Evolutionary conservation across 352 stramenopile species (phyloP), one percentile per base, ranked within the genome.

Genomic region (Globisporangium emineosum): DNA sequence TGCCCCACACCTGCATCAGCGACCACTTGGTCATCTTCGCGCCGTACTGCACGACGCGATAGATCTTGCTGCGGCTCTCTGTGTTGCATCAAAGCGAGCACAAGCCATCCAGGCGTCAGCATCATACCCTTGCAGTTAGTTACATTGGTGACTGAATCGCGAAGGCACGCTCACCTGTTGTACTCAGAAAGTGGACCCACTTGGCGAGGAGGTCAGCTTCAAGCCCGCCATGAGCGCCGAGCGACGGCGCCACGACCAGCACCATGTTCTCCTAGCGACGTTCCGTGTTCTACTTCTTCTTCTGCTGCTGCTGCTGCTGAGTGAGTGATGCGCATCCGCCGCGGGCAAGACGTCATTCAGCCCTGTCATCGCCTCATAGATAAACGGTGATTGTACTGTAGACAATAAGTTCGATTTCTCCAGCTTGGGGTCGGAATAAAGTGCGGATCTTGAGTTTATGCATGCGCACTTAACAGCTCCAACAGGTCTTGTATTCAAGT

Each of bases 61-160:
- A 88, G 53, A 86, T 57, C 55, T 86, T 86, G 52, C 77, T 88
- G 25, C 80, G 80, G 49, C 72, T 81, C 55, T 88, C 80, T 89
- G 50, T 47, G 40, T n/a, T 17, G 21, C 6, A 15, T 21, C 29
- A 32, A 2, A 32, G 29, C 29, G 17, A 9, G 5, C 15, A 9
- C 40, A 47, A 47, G 6, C 40, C 19, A 7, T 21, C 37, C 19
- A 17, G 13, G 6, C 19, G 37, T 45, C 37, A 45, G 37, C 15
- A 5, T 43, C 2, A 47, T 47, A 47, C 40, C 9, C 15, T 12
- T 47, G 29, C 29, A 32, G 29, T n/a, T n/a, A n/a, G n/a, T n/a
- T n/a, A n/a, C n/a, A n/a, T n/a, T n/a, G n/a, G n/a, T n/a, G n/a
- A n/a, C n/a, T n/a, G n/a, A n/a, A n/a, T n/a, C n/a, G n/a, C n/a